Base-by-base conservation (phyloP, 768 basidiomycete species). In the Boletus rufocinnamomeus region DNA sequence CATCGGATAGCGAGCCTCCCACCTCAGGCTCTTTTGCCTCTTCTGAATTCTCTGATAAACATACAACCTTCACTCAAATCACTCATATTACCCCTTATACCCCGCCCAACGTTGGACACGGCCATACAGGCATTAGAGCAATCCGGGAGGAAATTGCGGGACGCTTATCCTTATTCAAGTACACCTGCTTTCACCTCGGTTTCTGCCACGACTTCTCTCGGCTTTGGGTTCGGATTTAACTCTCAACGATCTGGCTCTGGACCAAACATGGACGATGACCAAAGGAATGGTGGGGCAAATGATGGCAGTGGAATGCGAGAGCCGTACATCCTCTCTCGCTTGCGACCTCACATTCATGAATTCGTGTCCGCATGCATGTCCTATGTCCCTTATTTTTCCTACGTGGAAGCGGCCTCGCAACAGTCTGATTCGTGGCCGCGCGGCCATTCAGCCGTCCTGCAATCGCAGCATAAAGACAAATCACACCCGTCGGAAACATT, bases 381-480 rank as follows among this genome's bases (percentile, higher is more conserved):
- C 7, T 94, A 93, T 69, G 83, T 93, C 48, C 90, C 89, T 3
- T 93, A 94, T 69, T 94, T 94, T 69, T 88, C 91, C 23, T 86
- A 82, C 63, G 71, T 82, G 52, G 58, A 65, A 46, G 41, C 34
- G 61, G 25, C 28, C 48, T 68, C 52, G 59, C 66, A 60, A 52
- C 62, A 56, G 52, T 56, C 63, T 65, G 62, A 67, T 66, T 53
- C 64, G 56, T 60, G 72, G 63, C 59, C 74, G 45, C 74, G 76
- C 52, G 76, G 78, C 25, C 77, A 80, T 56, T 72, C 80, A n/a
- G 69, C 77, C 9, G 70, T 73, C 23, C 66, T 82, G 32, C 82
- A 82, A 63, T 72, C 79, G 43, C 75, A 83, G 54, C 84, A 84
- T 61, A 86, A 81, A 65, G 87, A 84, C 63, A 85, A 84, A 66